phyloP scores from a whole-genome alignment of 495 filamentous ascomycete genomes.

The Aspergillus olivimuriae region DNA sequence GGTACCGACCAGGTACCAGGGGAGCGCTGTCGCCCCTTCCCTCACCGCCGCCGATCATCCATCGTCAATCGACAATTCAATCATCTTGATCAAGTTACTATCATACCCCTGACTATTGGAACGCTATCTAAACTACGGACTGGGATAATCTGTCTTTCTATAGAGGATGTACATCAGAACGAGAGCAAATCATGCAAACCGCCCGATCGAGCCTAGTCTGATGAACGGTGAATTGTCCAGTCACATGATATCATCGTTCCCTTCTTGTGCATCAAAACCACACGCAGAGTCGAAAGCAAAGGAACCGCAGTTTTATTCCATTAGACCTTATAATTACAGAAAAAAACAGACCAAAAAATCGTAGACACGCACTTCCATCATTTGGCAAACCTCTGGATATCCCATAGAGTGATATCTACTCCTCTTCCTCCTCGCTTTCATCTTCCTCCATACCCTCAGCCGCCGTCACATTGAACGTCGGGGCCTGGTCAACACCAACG shows the following conservation, averaged over 20 bases:
- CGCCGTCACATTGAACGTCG: constrained; percentile 74
- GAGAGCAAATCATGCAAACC: too few species aligned
- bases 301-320: background rate
- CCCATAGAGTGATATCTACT: constrained; percentile 30
- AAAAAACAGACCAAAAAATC: constrained; percentile 11
- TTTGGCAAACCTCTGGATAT: background rate
- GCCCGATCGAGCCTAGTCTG: background rate
- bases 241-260: constrained; percentile 2
- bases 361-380: constrained; percentile 6
- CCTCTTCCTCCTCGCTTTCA: constrained; percentile 73
- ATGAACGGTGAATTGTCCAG: background rate
- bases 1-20: too few species aligned
- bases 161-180: too few species aligned
- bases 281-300: too few species aligned
- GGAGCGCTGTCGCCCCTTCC: too few species aligned
- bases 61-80: too few species aligned
- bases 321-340: constrained; percentile 19
- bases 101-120: too few species aligned
- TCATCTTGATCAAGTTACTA: too few species aligned
- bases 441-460: constrained; percentile 95
- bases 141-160: too few species aligned
- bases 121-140: too few species aligned
- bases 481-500: constrained; percentile 94
- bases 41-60: too few species aligned
- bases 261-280: too few species aligned